These are phyloP conservation scores for Fusarium heterosporum DNA, from an alignment of 2,329 filamentous ascomycete species.

Conservation along the genomic window DNA sequence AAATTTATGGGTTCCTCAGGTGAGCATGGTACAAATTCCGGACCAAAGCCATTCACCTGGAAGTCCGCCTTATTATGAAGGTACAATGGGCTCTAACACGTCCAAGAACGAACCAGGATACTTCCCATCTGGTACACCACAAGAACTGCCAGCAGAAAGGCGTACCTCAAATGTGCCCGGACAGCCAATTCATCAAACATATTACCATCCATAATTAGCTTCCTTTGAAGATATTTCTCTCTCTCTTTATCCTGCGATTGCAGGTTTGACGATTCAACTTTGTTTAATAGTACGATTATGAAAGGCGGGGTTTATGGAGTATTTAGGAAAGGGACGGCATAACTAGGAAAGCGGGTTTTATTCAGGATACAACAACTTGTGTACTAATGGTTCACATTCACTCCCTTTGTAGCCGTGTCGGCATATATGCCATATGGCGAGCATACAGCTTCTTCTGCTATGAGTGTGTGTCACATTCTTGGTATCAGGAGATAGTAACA, in stretches of 20 bases:
- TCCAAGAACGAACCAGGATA: constrained; percentile 37
- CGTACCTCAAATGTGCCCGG: constrained; percentile 19
- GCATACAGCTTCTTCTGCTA: not conserved
- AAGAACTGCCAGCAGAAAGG: constrained; percentile 43
- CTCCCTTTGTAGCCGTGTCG: constrained; percentile 20
- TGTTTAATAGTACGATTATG: constrained; percentile 15
- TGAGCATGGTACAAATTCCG: constrained; percentile 48
- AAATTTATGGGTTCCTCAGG: constrained; percentile 51
- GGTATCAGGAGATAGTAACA: not conserved
- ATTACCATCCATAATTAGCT: constrained; percentile 42
- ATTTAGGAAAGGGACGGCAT: constrained; percentile 14
- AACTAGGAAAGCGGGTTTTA: constrained; percentile 11
- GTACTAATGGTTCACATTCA: constrained; percentile 27
- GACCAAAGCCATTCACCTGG: constrained; percentile 37
- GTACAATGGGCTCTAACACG: constrained; percentile 24
- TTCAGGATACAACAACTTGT: constrained; percentile 26
- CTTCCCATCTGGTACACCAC: constrained; percentile 37
- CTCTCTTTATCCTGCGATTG: not conserved
- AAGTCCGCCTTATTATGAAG: constrained; percentile 37
- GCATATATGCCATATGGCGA: constrained; percentile 20
- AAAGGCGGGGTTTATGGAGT: constrained; percentile 30
- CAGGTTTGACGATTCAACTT: constrained; percentile 12
- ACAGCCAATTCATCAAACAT: constrained; percentile 39
- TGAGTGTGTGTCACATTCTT: not conserved
- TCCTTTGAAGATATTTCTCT: constrained; percentile 1